Evolutionary conservation across 441 rosid genomes (phyloP).

Genomic region (Isatis lusitanica): DNA sequence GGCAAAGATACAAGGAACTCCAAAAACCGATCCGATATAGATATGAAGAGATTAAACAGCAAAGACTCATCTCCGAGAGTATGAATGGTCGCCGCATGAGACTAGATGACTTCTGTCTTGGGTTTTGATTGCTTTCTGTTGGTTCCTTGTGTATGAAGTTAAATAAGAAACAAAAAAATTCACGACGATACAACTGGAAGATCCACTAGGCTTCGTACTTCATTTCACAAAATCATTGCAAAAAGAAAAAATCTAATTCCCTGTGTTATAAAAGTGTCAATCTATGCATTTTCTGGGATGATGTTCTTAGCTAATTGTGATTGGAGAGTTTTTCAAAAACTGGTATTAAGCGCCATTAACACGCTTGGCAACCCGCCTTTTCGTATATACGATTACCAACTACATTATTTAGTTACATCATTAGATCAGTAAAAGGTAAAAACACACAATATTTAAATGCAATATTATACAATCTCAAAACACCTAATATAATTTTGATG

Average conservation of each 20-base stretch:
- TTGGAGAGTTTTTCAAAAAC: neutral
- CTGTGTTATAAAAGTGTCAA: neutral
- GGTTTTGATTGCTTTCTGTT: neutral
- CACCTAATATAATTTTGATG: neutral
- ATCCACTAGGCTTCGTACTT: constrained; percentile 2
- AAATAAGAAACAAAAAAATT: neutral
- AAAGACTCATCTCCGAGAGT: neutral
- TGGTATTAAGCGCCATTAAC: neutral
- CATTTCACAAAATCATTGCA: neutral
- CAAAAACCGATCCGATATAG: neutral
- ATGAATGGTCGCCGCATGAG: neutral
- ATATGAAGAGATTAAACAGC: constrained; percentile 2
- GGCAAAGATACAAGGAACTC: neutral
- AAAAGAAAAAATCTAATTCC: neutral
- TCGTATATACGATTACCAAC: neutral
- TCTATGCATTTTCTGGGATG: neutral
- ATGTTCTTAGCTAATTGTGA: neutral
- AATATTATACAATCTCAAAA: too few relatives aligned
- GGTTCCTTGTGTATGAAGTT: constrained; percentile 20
- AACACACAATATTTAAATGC: neutral
- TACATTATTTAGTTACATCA: too few relatives aligned
- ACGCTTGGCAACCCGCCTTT: neutral
- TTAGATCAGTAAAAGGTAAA: too few relatives aligned
- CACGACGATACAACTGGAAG: neutral
- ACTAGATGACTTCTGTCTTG: neutral